phyloP scores from a whole-genome alignment of 768 basidiomycete genomes.

The Rhizopogon rudus region DNA sequence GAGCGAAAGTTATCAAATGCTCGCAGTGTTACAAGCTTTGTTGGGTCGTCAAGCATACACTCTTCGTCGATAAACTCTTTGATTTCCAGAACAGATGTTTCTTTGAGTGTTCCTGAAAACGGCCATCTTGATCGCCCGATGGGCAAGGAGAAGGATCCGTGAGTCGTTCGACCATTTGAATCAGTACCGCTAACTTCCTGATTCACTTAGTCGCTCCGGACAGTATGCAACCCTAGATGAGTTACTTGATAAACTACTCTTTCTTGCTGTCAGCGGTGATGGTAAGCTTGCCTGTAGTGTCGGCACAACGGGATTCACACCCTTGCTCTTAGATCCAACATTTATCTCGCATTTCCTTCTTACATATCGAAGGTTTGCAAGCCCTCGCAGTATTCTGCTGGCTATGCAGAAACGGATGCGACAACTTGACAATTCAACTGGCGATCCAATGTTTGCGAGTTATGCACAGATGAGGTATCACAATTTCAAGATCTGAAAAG shows the following conservation, averaged over 20 bases:
- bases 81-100: conserved; percentile 10
- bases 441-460: conserved; percentile 82
- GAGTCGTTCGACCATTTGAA: conserved; percentile 17
- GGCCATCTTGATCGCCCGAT: conserved; percentile 17
- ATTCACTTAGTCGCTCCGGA: conserved; percentile 41
- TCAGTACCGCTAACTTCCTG: conserved; percentile 8
- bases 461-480: conserved; percentile 83
- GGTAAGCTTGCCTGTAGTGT: conserved; percentile 39
- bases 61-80: conserved; percentile 11
- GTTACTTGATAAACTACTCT: conserved; percentile 75
- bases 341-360: conserved; percentile 79
- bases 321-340: conserved; percentile 50
- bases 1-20: conserved; percentile 27
- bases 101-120: conserved; percentile 17
- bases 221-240: conserved; percentile 78
- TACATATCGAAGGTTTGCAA: conserved; percentile 79
- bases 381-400: conserved; percentile 71
- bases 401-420: conserved; percentile 88
- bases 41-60: conserved; percentile 14
- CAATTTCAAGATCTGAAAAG: not conserved
- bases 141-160: conserved; percentile 49
- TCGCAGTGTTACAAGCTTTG: conserved; percentile 22
- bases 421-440: conserved; percentile 62
- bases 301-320: conserved; percentile 6
- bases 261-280: conserved; percentile 80